phyloP scores from a whole-genome alignment of 192 early-diverging fungal genomes.

The Coemansia aciculifera region DNA sequence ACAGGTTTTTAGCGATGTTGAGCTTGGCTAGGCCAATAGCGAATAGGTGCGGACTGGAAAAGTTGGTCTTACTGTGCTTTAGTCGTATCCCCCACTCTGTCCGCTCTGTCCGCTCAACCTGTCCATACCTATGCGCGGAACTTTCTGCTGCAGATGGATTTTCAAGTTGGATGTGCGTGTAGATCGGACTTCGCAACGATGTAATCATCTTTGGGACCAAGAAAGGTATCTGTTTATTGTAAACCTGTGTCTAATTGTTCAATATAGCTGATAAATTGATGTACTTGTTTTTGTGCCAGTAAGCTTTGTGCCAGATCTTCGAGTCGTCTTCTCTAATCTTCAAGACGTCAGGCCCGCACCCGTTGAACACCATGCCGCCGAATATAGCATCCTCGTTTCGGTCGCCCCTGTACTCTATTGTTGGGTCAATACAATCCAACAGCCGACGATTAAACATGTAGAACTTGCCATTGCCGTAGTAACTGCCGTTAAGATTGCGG shows the following conservation, averaged over 20 bases:
- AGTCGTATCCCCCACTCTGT: too few relatives aligned
- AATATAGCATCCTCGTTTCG: slow-evolving; percentile 35
- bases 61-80: too few relatives aligned
- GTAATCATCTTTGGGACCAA: too few relatives aligned
- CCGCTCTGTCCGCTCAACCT: too few relatives aligned
- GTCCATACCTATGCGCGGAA: too few relatives aligned
- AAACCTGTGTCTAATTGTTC: neutral
- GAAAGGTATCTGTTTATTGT: too few relatives aligned
- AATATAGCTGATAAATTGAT: slow-evolving; percentile 15
- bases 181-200: too few relatives aligned
- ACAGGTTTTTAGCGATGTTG: neutral
- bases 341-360: slow-evolving; percentile 22
- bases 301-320: slow-evolving; percentile 28
- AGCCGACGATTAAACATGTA: slow-evolving; percentile 46
- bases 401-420: slow-evolving; percentile 13
- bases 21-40: neutral
- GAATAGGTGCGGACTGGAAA: neutral
- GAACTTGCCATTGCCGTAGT: slow-evolving; percentile 46
- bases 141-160: too few relatives aligned
- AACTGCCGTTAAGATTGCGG: slow-evolving; percentile 11
- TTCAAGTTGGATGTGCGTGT: too few relatives aligned
- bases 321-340: slow-evolving; percentile 27
- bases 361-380: slow-evolving; percentile 35
- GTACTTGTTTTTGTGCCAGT: slow-evolving; percentile 28
- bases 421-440: slow-evolving; percentile 23